Conservation (phyloP, 768 basidiomycete species). For the Amanita molliuscula region DNA sequence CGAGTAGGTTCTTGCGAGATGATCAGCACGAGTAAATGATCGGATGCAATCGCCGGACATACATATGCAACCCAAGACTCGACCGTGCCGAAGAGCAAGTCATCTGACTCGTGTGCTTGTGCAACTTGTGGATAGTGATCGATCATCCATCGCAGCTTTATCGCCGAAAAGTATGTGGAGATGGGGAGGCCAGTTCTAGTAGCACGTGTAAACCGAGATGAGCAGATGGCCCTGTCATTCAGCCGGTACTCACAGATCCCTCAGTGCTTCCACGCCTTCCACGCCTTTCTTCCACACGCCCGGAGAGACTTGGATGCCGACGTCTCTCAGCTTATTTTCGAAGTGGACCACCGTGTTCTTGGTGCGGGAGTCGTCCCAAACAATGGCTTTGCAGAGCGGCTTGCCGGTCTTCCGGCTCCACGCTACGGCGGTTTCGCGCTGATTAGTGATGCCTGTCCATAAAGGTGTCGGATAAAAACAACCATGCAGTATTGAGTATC, state of each 20-base stretch:
- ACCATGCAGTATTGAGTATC: neutral
- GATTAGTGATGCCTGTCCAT: slow-evolving; percentile 80
- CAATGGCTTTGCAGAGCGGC: slow-evolving; percentile 81
- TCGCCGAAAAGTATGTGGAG: slow-evolving; percentile 96
- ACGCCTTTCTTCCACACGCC: slow-evolving; percentile 63
- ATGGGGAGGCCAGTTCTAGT: slow-evolving; percentile 89
- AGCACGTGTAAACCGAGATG: slow-evolving; percentile 9
- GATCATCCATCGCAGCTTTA: slow-evolving; percentile 96
- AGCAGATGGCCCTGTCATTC: slow-evolving; percentile 9
- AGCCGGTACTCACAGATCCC: slow-evolving; percentile 45
- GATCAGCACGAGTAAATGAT: neutral
- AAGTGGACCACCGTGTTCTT: slow-evolving; percentile 77
- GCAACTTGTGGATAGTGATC: slow-evolving; percentile 72
- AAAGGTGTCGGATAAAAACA: slow-evolving; percentile 9
- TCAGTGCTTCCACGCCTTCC: slow-evolving; percentile 55
- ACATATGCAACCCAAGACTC: slow-evolving; percentile 97
- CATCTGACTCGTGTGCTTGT: slow-evolving; percentile 69
- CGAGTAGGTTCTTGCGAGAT: slow-evolving; percentile 63
- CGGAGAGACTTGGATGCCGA: slow-evolving; percentile 61
- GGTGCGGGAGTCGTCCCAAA: slow-evolving; percentile 95
- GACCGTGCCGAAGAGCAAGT: slow-evolving; percentile 87
- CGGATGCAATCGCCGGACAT: slow-evolving; percentile 11
- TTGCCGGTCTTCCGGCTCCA: slow-evolving; percentile 91
- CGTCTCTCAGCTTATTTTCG: slow-evolving; percentile 57
- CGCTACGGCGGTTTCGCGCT: slow-evolving; percentile 90